A percentile compares a stretch with the other conserved stretches of the same genome.
Conservation (phyloP, 768 basidiomycete species). For the Suillus luteus region DNA sequence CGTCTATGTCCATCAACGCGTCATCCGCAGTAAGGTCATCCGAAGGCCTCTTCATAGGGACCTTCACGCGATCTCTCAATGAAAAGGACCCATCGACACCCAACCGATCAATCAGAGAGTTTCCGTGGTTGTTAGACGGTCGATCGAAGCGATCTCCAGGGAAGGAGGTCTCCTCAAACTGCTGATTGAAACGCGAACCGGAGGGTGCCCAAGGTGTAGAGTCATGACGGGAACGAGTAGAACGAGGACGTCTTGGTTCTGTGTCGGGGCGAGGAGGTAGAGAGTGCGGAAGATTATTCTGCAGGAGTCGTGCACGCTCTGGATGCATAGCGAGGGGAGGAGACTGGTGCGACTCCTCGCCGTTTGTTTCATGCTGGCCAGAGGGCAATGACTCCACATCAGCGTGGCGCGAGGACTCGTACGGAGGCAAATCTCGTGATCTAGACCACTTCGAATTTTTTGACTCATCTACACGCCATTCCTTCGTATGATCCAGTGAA, state of each 20-base stretch:
- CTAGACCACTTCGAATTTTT: slow-evolving; percentile 1
- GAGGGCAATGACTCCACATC: background rate
- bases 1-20: slow-evolving; percentile 20
- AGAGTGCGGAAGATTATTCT: slow-evolving; percentile 23
- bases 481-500: background rate
- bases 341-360: slow-evolving; percentile 9
- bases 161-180: background rate
- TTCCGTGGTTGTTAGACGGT: slow-evolving; percentile 24
- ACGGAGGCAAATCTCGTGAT: background rate
- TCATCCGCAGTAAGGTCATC: slow-evolving; percentile 31
- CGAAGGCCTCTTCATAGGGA: slow-evolving; percentile 34
- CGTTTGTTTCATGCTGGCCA: background rate
- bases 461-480: background rate
- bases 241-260: slow-evolving; percentile 15
- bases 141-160: slow-evolving; percentile 10
- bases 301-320: slow-evolving; percentile 33
- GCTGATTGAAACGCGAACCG: background rate
- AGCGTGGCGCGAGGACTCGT: background rate
- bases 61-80: slow-evolving; percentile 41
- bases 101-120: slow-evolving; percentile 42
- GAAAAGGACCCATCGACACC: slow-evolving; percentile 26
- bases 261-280: slow-evolving; percentile 30
- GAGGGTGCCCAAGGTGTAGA: background rate
- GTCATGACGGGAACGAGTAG: slow-evolving; percentile 9
- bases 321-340: slow-evolving; percentile 29